Conservation (phyloP, 441 rosid species). For the Pelargonium cotyledonis region DNA sequence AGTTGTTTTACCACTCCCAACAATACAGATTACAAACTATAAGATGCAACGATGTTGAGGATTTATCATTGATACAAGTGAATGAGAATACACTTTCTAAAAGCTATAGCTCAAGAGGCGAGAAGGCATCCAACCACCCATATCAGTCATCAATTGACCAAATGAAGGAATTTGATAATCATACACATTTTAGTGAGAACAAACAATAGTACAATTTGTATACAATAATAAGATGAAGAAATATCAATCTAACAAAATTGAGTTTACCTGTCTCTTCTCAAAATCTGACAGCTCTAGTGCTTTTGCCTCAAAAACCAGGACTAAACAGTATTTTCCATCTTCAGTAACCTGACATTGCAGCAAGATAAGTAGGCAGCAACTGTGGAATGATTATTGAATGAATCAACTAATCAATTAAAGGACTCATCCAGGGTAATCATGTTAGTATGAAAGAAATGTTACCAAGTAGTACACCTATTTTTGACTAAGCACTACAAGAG, state of each 20-base stretch:
- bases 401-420: not conserved
- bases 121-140: not conserved
- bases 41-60: not conserved
- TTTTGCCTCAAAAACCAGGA: constrained; percentile 74
- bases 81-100: not conserved
- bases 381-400: not conserved
- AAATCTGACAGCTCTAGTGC: constrained; percentile 68
- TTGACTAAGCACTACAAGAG: too few species aligned
- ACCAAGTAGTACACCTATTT: not conserved
- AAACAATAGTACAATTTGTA: not conserved
- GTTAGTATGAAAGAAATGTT: not conserved
- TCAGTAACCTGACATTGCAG: constrained; percentile 47
- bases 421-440: not conserved
- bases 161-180: too few species aligned
- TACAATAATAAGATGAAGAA: not conserved
- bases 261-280: constrained; percentile 68
- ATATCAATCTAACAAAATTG: not conserved
- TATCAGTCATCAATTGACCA: not conserved
- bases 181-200: too few species aligned
- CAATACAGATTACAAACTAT: not conserved
- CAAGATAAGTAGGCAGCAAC: not conserved
- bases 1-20: not conserved
- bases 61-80: too few species aligned
- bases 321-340: constrained; percentile 78
- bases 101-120: not conserved